Percentiles rank a stretch among this genome's conserved stretches.
phyloP scores from a whole-genome alignment of 257 asterid species.

The Nicotiana otophora region DNA sequence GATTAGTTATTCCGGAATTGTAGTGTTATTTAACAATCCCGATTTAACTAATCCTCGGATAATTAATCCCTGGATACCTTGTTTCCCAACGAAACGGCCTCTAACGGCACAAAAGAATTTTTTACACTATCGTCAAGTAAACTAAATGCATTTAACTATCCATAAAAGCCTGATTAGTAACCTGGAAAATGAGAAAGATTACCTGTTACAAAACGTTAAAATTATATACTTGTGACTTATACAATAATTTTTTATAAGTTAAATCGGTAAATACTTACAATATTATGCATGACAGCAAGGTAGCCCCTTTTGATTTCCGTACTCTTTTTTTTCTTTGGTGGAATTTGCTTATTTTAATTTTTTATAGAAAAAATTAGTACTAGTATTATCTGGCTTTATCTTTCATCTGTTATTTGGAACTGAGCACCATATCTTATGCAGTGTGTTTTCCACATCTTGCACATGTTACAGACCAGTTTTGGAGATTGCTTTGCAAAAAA shows the following conservation, averaged over 20 bases:
- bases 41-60: too few relatives aligned
- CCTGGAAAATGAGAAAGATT: not conserved
- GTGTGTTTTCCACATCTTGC: constrained; percentile 8
- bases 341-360: not conserved
- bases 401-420: not conserved
- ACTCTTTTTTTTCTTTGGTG: too few relatives aligned
- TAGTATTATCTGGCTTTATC: not conserved
- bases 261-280: too few relatives aligned
- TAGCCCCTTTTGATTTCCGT: not conserved
- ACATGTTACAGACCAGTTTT: not conserved
- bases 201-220: too few relatives aligned
- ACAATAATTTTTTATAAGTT: too few relatives aligned
- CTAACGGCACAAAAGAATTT: too few relatives aligned
- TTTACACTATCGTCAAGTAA: not conserved
- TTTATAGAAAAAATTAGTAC: not conserved
- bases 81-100: too few relatives aligned
- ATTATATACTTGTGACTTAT: too few relatives aligned
- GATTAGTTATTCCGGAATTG: too few relatives aligned
- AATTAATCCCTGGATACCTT: too few relatives aligned
- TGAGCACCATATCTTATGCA: not conserved
- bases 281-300: not conserved
- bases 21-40: too few relatives aligned
- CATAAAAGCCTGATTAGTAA: not conserved
- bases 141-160: not conserved
- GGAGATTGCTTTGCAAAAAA: not conserved